These are phyloP conservation scores for Elasticomyces elasticus DNA, from an alignment of 495 filamentous ascomycete genomes.

Conservation along the genomic window DNA sequence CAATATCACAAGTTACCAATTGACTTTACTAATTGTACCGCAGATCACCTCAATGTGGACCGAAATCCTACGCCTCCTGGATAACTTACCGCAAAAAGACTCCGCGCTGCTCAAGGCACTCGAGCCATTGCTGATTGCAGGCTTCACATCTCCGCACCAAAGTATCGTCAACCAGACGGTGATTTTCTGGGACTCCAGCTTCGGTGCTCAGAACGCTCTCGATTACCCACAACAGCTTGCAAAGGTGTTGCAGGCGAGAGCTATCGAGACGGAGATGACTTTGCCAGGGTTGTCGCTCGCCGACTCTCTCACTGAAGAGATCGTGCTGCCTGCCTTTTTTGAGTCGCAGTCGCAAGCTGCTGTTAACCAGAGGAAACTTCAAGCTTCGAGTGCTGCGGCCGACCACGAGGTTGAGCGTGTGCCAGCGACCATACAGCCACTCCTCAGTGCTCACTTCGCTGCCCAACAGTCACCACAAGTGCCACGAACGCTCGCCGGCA, in stretches of 20 bases:
- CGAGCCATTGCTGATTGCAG: conserved; percentile 45
- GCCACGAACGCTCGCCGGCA: not conserved
- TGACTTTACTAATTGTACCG: not conserved
- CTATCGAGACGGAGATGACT: conserved; percentile 37
- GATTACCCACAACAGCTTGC: conserved; percentile 41
- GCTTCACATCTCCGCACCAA: conserved; percentile 47
- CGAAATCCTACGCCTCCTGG: conserved; percentile 4
- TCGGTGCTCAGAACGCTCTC: conserved; percentile 38
- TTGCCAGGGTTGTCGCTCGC: conserved; percentile 39
- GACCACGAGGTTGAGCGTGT: not conserved
- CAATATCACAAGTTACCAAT: not conserved
- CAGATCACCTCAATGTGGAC: conserved; percentile 1
- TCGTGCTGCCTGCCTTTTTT: conserved; percentile 31
- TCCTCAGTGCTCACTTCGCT: not conserved
- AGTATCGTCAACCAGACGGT: conserved; percentile 44
- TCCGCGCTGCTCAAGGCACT: conserved; percentile 37
- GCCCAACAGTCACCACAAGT: not conserved
- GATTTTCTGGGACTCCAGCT: conserved; percentile 50
- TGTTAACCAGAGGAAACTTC: not conserved
- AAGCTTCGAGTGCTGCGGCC: not conserved
- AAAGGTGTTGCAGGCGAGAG: conserved; percentile 39
- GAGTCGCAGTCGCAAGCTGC: conserved; percentile 36
- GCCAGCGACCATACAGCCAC: not conserved
- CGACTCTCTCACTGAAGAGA: conserved; percentile 29
- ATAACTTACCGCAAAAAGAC: conserved; percentile 32